A percentile compares a stretch with the other conserved stretches of the same genome.
Conservation (phyloP, 306 rosid genomes). For the Lathyrus oleraceus region DNA sequence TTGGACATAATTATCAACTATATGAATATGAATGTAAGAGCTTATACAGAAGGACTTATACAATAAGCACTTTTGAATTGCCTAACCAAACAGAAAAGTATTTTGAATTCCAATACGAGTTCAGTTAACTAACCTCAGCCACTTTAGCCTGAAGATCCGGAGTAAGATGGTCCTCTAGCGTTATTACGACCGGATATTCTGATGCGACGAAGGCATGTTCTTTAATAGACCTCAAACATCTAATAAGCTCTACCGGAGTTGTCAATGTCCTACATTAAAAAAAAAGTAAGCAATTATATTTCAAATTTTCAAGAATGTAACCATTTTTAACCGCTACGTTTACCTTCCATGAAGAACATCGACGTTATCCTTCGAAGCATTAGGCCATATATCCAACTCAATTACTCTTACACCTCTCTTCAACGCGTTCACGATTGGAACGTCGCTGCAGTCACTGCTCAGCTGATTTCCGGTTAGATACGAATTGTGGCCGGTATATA, state of each 20-base stretch:
- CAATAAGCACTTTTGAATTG: neutral
- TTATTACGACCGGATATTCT: constrained; percentile 89
- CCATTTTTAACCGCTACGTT: neutral
- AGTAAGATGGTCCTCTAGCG: constrained; percentile 94
- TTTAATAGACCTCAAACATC: constrained; percentile 80
- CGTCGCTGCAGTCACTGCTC: constrained; percentile 93
- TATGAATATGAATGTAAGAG: constrained; percentile 31
- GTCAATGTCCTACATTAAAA: constrained; percentile 73
- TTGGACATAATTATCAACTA: constrained; percentile 30
- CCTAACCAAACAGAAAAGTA: neutral
- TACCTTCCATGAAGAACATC: constrained; percentile 99
- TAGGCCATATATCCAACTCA: constrained; percentile 98
- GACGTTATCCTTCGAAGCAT: constrained; percentile 66
- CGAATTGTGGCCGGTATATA: constrained; percentile 94
- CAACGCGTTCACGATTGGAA: constrained; percentile 73
- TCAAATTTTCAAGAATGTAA: constrained; percentile 16
- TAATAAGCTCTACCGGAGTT: constrained; percentile 84
- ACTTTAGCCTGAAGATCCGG: constrained; percentile 95
- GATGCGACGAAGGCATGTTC: constrained; percentile 80
- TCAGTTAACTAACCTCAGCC: constrained; percentile 60
- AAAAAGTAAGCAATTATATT: constrained; percentile 11
- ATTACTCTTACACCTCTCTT: constrained; percentile 90
- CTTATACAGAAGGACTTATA: neutral
- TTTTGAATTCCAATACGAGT: constrained; percentile 21
- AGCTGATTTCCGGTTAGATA: constrained; percentile 96